These are phyloP conservation scores for Fusarium globosum DNA, from an alignment of 2,329 filamentous ascomycete genomes.

Conservation along the genomic window DNA sequence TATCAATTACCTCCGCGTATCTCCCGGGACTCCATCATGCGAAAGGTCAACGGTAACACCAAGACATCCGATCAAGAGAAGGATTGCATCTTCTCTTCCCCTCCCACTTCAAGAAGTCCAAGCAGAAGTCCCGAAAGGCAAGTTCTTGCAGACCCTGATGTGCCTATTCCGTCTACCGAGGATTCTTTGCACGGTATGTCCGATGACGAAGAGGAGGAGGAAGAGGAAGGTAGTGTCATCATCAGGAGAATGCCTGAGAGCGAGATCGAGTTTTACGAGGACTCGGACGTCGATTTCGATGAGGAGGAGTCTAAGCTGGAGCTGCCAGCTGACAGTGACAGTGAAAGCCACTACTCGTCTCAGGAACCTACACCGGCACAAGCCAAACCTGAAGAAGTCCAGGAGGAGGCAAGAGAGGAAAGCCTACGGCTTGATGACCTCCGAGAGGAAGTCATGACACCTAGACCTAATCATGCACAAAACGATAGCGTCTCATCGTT, in stretches of 20 bases:
- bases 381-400: conserved; percentile 24
- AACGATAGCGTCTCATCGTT: conserved; percentile 46
- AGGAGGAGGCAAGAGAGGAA: conserved; percentile 54
- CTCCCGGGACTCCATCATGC: conserved; percentile 92
- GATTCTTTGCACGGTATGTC: conserved; percentile 65
- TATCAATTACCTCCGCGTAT: conserved; percentile 81
- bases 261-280: conserved; percentile 70
- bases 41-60: conserved; percentile 80
- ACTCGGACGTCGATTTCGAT: conserved; percentile 51
- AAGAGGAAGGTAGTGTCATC: conserved; percentile 66
- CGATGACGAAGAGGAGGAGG: conserved; percentile 62
- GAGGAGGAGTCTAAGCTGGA: conserved; percentile 73
- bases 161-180: conserved; percentile 90
- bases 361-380: conserved; percentile 40
- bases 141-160: conserved; percentile 81
- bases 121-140: conserved; percentile 62
- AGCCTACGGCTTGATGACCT: conserved; percentile 28
- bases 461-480: conserved; percentile 54
- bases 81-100: conserved; percentile 73
- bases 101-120: conserved; percentile 61
- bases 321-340: conserved; percentile 57
- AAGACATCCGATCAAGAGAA: conserved; percentile 66
- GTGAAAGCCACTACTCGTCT: conserved; percentile 52
- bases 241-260: conserved; percentile 75
- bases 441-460: conserved; percentile 63